Evolutionary conservation across 352 stramenopile species (phyloP).

Genomic region (Phytophthora chlamydospora): DNA sequence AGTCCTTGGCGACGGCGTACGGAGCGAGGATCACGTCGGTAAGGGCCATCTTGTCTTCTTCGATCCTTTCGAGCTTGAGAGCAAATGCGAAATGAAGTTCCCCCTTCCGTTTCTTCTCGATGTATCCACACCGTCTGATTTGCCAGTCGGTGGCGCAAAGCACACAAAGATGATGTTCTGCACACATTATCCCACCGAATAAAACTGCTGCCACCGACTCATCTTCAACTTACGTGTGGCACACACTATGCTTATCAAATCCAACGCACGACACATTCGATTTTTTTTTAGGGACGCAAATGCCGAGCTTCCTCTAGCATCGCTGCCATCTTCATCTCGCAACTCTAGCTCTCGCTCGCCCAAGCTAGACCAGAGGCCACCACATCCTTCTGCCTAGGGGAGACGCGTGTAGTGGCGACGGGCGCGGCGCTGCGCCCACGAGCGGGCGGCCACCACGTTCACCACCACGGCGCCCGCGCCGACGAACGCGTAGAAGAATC

Average conservation of each 20-base stretch:
- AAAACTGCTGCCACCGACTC: conserved; percentile 2
- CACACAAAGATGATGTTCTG: too few relatives aligned
- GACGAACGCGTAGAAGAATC: conserved; percentile 47
- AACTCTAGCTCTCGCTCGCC: conserved; percentile 11
- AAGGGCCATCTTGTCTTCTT: conserved; percentile 28
- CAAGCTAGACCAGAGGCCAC: conserved; percentile 9
- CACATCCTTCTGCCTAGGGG: conserved; percentile 27
- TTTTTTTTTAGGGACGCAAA: too few relatives aligned
- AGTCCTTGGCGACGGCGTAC: conserved; percentile 30
- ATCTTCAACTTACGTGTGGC: background rate
- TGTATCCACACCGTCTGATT: conserved; percentile 29
- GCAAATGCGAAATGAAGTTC: conserved; percentile 10
- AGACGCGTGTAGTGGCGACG: conserved; percentile 65
- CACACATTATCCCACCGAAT: conserved; percentile 5
- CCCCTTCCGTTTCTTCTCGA: conserved; percentile 6
- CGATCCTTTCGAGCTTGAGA: conserved; percentile 7
- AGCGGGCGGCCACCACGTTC: conserved; percentile 51
- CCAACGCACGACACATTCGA: background rate
- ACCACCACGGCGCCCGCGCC: conserved; percentile 42
- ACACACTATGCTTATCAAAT: background rate
- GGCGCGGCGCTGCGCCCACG: conserved; percentile 48
- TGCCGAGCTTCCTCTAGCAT: too few relatives aligned
- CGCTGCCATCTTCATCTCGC: background rate
- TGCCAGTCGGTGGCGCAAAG: conserved; percentile 8
- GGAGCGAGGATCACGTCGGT: conserved; percentile 35